Evolutionary conservation across 768 basidiomycete genomes (phyloP), one percentile per base, ranked within the genome.

Genomic region (Neoboletus brunneissimus): DNA sequence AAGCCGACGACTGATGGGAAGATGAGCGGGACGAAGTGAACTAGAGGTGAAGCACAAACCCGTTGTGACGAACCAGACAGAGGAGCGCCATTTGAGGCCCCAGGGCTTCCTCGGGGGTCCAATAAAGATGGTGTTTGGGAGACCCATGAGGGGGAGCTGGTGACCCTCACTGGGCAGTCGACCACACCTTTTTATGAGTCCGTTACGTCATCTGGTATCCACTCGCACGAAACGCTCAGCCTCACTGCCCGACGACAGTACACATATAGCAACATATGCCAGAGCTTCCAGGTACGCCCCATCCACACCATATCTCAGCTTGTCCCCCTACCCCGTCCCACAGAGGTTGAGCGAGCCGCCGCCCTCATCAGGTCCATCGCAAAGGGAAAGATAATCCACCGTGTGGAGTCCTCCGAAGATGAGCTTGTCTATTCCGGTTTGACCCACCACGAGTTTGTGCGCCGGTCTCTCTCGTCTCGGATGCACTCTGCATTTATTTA

Each of bases 271-370:
- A 29, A 29, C 27, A 50, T 25, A 27, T 50, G 52, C 82, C 82
- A 44, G 82, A 83, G 67, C 69, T 84, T 29, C 81, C 82, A 64
- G 83, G 83, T 80, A 59, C 41, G 67, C 5, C 5, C 5, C 27
- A 27, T 27, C 27, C 27, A 27, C 27, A 27, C 27, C 27, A 27
- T 6, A 27, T 6, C 3, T 27, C 27, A 3, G 1, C 3, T 48
- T 40, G 32, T 43, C 46, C 29, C 34, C 34, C 6, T 3, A 40
- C 20, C 2, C 22, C 11, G 2, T 20, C 20, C 5, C 8, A 1
- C 62, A 88, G 89, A 91, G 68, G 89, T 91, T 3, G 83, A 91
- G 69, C 73, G 83, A 29, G 88, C 89, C 5, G 81, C 80, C 1
- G 75, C 75, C 48, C 74, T 89, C 40, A 67, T 91, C 32, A 75